Base-by-base conservation (phyloP, 2,329 filamentous ascomycete genomes). In the Neonectria punicea region DNA sequence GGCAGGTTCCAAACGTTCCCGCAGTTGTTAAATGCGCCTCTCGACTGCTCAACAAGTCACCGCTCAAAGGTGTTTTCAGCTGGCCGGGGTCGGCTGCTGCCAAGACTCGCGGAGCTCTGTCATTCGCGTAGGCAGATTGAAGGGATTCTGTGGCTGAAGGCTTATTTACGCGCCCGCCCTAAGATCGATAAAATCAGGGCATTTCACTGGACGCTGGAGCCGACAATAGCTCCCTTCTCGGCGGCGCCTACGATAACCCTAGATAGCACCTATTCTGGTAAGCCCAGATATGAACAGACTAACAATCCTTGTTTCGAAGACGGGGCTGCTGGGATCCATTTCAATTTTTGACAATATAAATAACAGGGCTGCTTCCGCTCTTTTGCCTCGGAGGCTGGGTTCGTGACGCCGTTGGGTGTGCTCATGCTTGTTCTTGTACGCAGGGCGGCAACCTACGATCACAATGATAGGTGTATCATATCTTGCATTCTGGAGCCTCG, bases 31-130 rank as follows among this genome's bases (percentile, higher is more conserved):
- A 11, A 2, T 11, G 41, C 4, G 41, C 11, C 13, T 46, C 20
- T 13, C 1, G 20, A 46, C 20, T 25, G 44, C 44, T 20, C 11
- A 25, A 13, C 20, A 46, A 69, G 30, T 69, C 59, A 65, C 32
- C 22, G 25, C 18, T 30, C 1, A 13, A 46, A 25, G 64, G 61
- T 55, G 49, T 62, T 61, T 70, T 70, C 67, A 70, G 67, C 67
- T 62, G 55, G 53, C 67, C 41, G 61, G 60, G 55, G 63, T 57
- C 13, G 13, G 30, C 14, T 32, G 51, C 56, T 50, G 61, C 61
- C 57, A 46, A 59, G 46, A 14, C 18, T n/a, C 10, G 11, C 20
- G 6, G 20, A 25, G 44, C 50, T 54, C 43, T 50, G 25, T 18
- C 28, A 20, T 50, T 64, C 43, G 32, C 44, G 50, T 54, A 50